These are phyloP conservation scores for Ogataea trehalophila DNA, from an alignment of 805 yeast species.

Conservation along the genomic window DNA sequence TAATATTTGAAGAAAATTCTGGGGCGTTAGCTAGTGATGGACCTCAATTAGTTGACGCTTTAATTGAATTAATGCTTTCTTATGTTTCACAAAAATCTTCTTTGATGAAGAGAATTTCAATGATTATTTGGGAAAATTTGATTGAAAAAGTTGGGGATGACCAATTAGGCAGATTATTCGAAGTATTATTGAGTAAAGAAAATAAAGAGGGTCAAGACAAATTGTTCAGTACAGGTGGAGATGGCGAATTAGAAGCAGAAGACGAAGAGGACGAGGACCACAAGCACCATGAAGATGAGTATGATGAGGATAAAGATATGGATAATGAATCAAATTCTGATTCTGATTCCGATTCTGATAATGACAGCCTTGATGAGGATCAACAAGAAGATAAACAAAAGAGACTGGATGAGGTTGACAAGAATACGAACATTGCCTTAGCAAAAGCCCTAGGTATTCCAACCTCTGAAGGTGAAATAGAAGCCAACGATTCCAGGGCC, in stretches of 20 bases:
- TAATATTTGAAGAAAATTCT: slow-evolving; percentile 48
- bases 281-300: slow-evolving; percentile 34
- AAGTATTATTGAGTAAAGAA: slow-evolving; percentile 62
- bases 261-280: slow-evolving; percentile 32
- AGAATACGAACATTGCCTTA: slow-evolving; percentile 54
- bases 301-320: slow-evolving; percentile 35
- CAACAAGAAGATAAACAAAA: slow-evolving; percentile 38
- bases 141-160: slow-evolving; percentile 38
- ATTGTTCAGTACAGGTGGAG: slow-evolving; percentile 63
- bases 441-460: slow-evolving; percentile 72
- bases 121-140: slow-evolving; percentile 45
- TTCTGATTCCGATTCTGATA: slow-evolving; percentile 6
- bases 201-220: slow-evolving; percentile 75
- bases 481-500: slow-evolving; percentile 25
- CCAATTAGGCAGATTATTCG: slow-evolving; percentile 47
- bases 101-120: slow-evolving; percentile 52
- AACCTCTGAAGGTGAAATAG: slow-evolving; percentile 41
- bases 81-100: slow-evolving; percentile 54
- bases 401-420: slow-evolving; percentile 30
- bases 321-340: slow-evolving; percentile 19
- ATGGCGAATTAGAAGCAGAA: slow-evolving; percentile 44
- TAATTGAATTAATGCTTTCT: slow-evolving; percentile 50
- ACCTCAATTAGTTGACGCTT: slow-evolving; percentile 30
- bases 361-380: slow-evolving; percentile 26
- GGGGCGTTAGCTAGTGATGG: slow-evolving; percentile 34